Percentiles rank a stretch among this genome's conserved stretches.
These are phyloP conservation scores for Chalciporus chontae DNA, from an alignment of 768 basidiomycete genomes.

Conservation along the genomic window DNA sequence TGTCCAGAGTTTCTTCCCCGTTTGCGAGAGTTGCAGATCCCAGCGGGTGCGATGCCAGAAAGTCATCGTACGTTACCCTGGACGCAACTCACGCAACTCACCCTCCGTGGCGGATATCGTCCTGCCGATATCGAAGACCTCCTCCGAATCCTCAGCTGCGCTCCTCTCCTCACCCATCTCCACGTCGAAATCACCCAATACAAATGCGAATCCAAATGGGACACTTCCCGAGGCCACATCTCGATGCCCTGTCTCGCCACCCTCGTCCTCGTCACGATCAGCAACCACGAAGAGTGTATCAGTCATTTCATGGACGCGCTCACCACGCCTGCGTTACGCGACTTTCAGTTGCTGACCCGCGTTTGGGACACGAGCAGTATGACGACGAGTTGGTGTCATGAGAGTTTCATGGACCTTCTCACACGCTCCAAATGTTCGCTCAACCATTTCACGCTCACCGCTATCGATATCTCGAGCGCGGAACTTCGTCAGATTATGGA, in stretches of 20 bases:
- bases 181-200: conserved; percentile 32
- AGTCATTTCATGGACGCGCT: conserved; percentile 25
- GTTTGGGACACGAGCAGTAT: conserved; percentile 32
- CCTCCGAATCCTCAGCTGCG: conserved; percentile 22
- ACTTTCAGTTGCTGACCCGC: conserved; percentile 31
- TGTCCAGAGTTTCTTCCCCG: conserved; percentile 24
- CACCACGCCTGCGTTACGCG: conserved; percentile 21
- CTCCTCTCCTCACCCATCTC: conserved; percentile 27
- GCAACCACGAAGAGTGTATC: conserved; percentile 26
- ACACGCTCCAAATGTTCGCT: conserved; percentile 27
- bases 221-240: conserved; percentile 17
- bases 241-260: conserved; percentile 29
- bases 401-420: conserved; percentile 24
- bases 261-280: conserved; percentile 31
- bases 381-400: conserved; percentile 28
- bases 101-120: conserved; percentile 29
- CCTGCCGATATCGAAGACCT: conserved; percentile 25
- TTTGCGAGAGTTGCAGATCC: conserved; percentile 27
- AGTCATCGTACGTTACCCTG: conserved; percentile 31
- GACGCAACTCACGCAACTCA: conserved; percentile 32
- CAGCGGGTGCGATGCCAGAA: conserved; percentile 30
- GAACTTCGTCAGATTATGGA: conserved; percentile 26
- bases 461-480: conserved; percentile 19
- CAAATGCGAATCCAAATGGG: conserved; percentile 28
- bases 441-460: conserved; percentile 30